A percentile compares a stretch with the other conserved stretches of the same genome.
These are phyloP conservation scores for Verticillium klebahnii DNA, from an alignment of 2,329 filamentous ascomycete genomes.

Conservation along the genomic window DNA sequence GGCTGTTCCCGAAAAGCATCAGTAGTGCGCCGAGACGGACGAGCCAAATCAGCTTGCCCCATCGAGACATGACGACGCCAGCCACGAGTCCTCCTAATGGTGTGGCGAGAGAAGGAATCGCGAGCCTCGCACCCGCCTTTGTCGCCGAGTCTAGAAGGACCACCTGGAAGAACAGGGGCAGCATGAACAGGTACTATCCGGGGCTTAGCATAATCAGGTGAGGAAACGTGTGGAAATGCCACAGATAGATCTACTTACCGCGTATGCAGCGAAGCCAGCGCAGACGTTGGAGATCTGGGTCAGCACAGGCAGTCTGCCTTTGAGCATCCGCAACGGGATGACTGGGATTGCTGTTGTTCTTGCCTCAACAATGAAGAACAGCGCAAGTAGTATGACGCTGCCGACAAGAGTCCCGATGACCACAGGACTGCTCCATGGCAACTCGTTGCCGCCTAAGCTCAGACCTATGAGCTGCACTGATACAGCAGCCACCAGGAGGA, in stretches of 20 bases:
- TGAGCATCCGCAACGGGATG: slow-evolving; percentile 52
- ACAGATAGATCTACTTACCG: slow-evolving; percentile 36
- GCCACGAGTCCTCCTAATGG: slow-evolving; percentile 52
- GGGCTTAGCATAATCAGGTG: neutral
- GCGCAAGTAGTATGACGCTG: slow-evolving; percentile 34
- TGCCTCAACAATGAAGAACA: slow-evolving; percentile 45
- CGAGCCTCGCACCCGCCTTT: slow-evolving; percentile 58
- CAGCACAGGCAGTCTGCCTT: slow-evolving; percentile 47
- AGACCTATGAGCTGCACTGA: slow-evolving; percentile 52
- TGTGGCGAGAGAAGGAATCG: slow-evolving; percentile 57
- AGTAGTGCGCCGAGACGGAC: slow-evolving; percentile 45
- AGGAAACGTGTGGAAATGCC: neutral
- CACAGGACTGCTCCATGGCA: slow-evolving; percentile 45
- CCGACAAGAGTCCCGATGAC: slow-evolving; percentile 40
- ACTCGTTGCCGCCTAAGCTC: slow-evolving; percentile 51
- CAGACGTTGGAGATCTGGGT: slow-evolving; percentile 57
- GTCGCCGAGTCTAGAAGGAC: slow-evolving; percentile 61
- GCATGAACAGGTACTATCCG: slow-evolving; percentile 58
- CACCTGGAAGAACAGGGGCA: slow-evolving; percentile 66
- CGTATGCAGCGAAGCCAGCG: slow-evolving; percentile 57
- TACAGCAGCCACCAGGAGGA: slow-evolving; percentile 53
- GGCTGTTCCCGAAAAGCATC: slow-evolving; percentile 48
- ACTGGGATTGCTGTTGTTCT: slow-evolving; percentile 46
- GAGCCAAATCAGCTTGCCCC: slow-evolving; percentile 45
- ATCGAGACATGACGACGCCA: slow-evolving; percentile 55